Evolutionary conservation across 2,329 filamentous ascomycete species (phyloP).

Genomic region (Lecanicillium sp.): DNA sequence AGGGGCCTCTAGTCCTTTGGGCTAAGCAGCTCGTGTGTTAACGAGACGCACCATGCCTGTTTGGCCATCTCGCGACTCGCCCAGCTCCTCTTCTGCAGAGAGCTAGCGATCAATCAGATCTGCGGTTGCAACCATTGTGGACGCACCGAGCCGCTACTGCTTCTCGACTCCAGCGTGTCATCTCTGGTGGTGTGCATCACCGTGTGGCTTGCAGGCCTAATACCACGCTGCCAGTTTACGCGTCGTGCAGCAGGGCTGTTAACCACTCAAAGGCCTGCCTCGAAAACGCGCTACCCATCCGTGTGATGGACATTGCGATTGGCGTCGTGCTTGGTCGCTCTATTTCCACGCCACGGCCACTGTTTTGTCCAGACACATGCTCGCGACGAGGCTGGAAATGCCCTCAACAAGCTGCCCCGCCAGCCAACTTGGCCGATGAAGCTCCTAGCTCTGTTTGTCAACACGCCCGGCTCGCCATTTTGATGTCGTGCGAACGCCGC

Average conservation of each 20-base stretch:
- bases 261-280: background rate
- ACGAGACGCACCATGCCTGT: background rate
- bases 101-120: conserved; percentile 7
- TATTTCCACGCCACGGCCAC: background rate
- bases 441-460: background rate
- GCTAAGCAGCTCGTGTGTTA: background rate
- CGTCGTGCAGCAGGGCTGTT: background rate
- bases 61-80: background rate
- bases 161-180: background rate
- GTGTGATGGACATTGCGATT: conserved; percentile 5
- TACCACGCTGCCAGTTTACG: background rate
- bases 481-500: background rate
- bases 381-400: background rate
- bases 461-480: background rate
- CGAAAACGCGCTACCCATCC: background rate
- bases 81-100: conserved; percentile 1
- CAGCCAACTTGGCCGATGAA: background rate
- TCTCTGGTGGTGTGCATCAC: background rate
- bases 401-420: background rate
- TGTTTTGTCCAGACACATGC: background rate
- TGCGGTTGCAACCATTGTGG: conserved; percentile 3
- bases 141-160: conserved; percentile 1
- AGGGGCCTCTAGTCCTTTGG: background rate
- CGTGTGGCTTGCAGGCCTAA: background rate
- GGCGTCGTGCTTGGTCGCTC: background rate